Evolutionary conservation across 176 grass and related monocot species (phyloP), one percentile per base, ranked within the genome.

Genomic region (Hsuehochloa calcarea): DNA sequence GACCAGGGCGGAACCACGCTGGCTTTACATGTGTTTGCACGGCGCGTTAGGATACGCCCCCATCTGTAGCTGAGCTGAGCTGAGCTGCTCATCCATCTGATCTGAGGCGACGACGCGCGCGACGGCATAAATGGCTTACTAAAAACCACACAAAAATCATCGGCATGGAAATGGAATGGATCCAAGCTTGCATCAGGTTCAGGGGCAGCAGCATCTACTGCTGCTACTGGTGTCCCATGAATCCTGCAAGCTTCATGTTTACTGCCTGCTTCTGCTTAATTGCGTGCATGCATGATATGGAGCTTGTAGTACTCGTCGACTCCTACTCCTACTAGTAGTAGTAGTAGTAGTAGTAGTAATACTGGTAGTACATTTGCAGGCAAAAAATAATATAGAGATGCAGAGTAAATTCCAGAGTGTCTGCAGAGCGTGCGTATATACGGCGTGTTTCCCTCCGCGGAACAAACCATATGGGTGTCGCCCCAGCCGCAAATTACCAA

Each of bases 381-480:
- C 20, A 10, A 58, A n/a, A 58, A 22, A 56, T 23, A 6, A n/a
- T 58, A 9, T 3, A 56, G 17, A 54, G 5, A 54, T 19, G 51
- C 55, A n/a, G 55, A 58, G 55, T n/a, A 23, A 10, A 23, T n/a
- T 10, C 55, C 20, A n/a, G 55, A n/a, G 55, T 58, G 8, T 8
- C 5, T 3, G 51, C 51, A 54, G 16, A 5, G 47, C 20, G 47
- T 5, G 51, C 7, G 51, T 15, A 55, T 17, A 61, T 44, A 39
- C 75, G 41, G 27, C 8, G 17, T 65, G 60, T 50, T 22, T 46
- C 77, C 77, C 62, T 51, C 10, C 62, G 20, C 37, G 40, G 44
- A 80, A 37, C 61, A 19, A 80, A 8, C 77, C 77, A 67, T 23
- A 67, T 38, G 62, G 45, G 19, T 49, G 78, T 80, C 27, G 29